Evolutionary conservation across 2,329 filamentous ascomycete species (phyloP).

Genomic region (Tolypocladium ophioglossoides): DNA sequence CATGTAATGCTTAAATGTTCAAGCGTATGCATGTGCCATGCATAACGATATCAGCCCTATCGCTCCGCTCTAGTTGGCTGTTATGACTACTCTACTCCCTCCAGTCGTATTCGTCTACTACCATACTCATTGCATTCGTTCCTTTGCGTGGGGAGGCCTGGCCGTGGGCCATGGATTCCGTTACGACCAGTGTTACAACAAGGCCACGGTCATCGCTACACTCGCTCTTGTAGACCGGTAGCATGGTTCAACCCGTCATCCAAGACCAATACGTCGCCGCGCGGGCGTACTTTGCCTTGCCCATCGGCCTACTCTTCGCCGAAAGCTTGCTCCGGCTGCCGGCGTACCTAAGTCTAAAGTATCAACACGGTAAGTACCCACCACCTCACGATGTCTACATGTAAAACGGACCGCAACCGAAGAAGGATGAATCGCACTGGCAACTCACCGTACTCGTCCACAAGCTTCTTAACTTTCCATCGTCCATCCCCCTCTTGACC

Average conservation of each 20-base stretch:
- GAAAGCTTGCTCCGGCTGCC: conserved; percentile 4
- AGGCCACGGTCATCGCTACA: too few species aligned
- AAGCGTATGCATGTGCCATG: too few species aligned
- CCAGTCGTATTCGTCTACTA: too few species aligned
- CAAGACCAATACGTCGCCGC: conserved; percentile 10
- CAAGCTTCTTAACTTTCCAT: not conserved
- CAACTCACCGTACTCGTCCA: not conserved
- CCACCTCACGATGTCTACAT: not conserved
- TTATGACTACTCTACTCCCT: too few species aligned
- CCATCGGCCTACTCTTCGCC: conserved; percentile 10
- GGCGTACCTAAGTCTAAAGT: not conserved
- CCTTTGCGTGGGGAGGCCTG: too few species aligned
- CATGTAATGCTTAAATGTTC: too few species aligned
- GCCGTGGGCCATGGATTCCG: too few species aligned
- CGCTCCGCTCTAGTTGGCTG: too few species aligned
- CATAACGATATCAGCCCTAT: too few species aligned
- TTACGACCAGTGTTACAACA: too few species aligned
- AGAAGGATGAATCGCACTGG: not conserved
- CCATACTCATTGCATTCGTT: too few species aligned
- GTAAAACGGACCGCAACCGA: not conserved
- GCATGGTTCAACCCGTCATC: conserved; percentile 6
- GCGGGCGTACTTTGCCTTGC: conserved; percentile 7
- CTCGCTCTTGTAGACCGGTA: not conserved
- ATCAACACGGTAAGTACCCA: not conserved
- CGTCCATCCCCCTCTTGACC: conserved; percentile 1